phyloP scores from a whole-genome alignment of 225 moss, liverwort and hornwort genomes.

The Asterella californica region DNA sequence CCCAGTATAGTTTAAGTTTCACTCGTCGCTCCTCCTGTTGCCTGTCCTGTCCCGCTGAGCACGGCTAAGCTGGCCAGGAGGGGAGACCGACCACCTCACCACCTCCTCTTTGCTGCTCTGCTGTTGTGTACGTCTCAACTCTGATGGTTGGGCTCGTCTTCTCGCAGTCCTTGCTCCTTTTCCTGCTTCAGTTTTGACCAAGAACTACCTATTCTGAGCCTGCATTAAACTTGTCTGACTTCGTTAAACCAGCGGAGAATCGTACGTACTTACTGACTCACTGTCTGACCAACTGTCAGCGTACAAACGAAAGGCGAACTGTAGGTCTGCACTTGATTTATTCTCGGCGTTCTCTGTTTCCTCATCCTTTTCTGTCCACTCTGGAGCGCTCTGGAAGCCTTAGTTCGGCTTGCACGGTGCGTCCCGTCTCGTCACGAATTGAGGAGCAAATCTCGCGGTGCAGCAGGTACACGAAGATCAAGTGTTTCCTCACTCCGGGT shows the following conservation, averaged over 20 bases:
- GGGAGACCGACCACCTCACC: neutral
- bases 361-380: neutral
- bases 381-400: neutral
- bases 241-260: neutral
- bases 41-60: neutral
- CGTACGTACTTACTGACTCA: neutral
- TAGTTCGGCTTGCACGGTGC: neutral
- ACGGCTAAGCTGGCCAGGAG: neutral
- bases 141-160: constrained; percentile 2
- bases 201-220: neutral
- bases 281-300: constrained; percentile 1
- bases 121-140: neutral
- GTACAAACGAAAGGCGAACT: neutral
- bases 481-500: neutral
- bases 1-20: neutral
- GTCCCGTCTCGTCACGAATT: neutral
- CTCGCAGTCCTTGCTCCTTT: neutral
- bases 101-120: neutral
- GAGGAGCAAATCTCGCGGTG: neutral
- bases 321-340: neutral
- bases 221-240: neutral
- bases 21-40: neutral
- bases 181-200: neutral
- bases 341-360: neutral
- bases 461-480: constrained; percentile 1